Evolutionary conservation across 352 stramenopile species (phyloP).

Genomic region (Phytophthora kernoviae): DNA sequence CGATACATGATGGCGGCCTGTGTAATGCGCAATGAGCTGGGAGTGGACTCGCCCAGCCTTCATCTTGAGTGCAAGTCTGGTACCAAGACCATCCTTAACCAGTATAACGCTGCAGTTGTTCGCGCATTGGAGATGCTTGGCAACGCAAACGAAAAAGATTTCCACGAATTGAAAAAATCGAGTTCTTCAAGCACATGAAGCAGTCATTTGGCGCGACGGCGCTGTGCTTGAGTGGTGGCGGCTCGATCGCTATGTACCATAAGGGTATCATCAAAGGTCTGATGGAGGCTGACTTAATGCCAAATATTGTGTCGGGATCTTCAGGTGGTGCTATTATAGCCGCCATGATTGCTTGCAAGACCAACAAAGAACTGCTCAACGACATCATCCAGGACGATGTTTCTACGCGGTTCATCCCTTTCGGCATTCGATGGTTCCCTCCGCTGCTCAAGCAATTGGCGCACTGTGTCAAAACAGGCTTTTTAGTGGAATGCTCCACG

Average conservation of each 20-base stretch:
- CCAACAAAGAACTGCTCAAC: conserved; percentile 83
- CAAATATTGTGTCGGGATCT: conserved; percentile 94
- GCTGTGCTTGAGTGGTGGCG: conserved; percentile 93
- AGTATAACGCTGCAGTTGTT: conserved; percentile 54
- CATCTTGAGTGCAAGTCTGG: conserved; percentile 66
- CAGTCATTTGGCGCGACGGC: conserved; percentile 91
- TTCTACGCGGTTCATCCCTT: conserved; percentile 54
- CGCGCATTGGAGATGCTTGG: conserved; percentile 52
- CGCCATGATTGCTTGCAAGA: conserved; percentile 86
- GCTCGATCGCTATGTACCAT: conserved; percentile 95
- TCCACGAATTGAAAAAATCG: conserved; percentile 24
- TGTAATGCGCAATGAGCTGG: conserved; percentile 70
- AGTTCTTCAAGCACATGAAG: conserved; percentile 69
- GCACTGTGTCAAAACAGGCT: conserved; percentile 91
- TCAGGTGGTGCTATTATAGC: conserved; percentile 93
- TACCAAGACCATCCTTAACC: conserved; percentile 66
- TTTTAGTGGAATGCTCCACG: conserved; percentile 86
- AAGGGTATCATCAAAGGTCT: conserved; percentile 93
- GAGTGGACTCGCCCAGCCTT: conserved; percentile 57
- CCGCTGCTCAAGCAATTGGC: conserved; percentile 84
- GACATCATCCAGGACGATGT: conserved; percentile 64
- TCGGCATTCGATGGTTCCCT: conserved; percentile 83
- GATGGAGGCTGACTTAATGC: conserved; percentile 86
- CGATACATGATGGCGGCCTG: conserved; percentile 71
- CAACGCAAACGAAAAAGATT: conserved; percentile 27